Evolutionary conservation across 352 stramenopile species (phyloP), one percentile per base, ranked within the genome.

Genomic region (Pythium utonaiense): DNA sequence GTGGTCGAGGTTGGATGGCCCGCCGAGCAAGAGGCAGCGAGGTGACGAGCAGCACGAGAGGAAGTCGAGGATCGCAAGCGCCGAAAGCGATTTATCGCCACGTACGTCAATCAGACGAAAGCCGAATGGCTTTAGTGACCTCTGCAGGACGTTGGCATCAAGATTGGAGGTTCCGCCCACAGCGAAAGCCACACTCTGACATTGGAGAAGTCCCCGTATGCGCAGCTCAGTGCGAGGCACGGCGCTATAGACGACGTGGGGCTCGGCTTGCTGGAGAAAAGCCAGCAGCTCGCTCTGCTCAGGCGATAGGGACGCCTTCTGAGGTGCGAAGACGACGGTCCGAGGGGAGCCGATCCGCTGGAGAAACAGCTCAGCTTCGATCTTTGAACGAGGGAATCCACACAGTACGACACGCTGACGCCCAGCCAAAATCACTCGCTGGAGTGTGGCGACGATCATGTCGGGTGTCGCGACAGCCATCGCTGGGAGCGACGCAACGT

Each of bases 11-110:
- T 54, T 58, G 8, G 69, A 56, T 7, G 62, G 38, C 1, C 52
- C 59, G 33, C 66, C 64, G 7, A 88, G 17, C 0, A 88, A 57
- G 13, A 87, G 52, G 41, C 71, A 81, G n/a, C 60, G 60, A 33
- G 60, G 48, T 14, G 38, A 42, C 6, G 21, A 14, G 36, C 42
- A 40, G 3, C 33, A 17, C 6, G 47, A 27, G 9, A 67, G 22
- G 1, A 38, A 22, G 30, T 59, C 54, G 6, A 68, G 17, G 9
- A 36, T 60, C 16, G 41, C 34, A 19, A 45, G 24, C 6, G 22
- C 13, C 14, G 34, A 52, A 5, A 40, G 28, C n/a, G 21, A 30
- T 22, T 45, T n/a, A 21, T 41, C 34, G 24, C n/a, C 38, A 4
- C 57, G 56, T 13, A 61, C 19, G n/a, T 70, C 63, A 10, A 70